phyloP scores from a whole-genome alignment of 1,284 basidiomycete species.

The Microbotryum intermedium region DNA sequence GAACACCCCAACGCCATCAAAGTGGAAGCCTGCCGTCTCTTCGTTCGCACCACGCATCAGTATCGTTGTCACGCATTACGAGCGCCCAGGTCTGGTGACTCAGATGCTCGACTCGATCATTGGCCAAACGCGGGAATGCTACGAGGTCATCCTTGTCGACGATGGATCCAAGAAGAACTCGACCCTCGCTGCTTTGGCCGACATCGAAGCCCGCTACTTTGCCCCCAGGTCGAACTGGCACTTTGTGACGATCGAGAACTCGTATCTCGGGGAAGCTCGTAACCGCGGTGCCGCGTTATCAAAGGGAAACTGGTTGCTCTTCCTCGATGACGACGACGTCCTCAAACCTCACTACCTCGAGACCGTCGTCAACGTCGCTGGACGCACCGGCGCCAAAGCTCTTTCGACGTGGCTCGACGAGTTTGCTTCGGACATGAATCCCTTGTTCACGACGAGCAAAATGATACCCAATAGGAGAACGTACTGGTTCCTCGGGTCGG shows the following conservation, averaged over 20 bases:
- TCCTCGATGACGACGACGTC: conserved; percentile 31
- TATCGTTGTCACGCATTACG: conserved; percentile 26
- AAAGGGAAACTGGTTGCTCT: conserved; percentile 15
- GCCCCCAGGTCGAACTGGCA: conserved; percentile 3
- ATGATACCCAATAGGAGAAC: conserved; percentile 18
- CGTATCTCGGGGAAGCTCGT: conserved; percentile 28
- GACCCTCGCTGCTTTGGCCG: conserved; percentile 1
- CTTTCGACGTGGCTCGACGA: conserved; percentile 30
- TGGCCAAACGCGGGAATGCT: conserved; percentile 12
- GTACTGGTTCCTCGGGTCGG: conserved; percentile 30
- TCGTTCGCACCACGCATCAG: conserved; percentile 8
- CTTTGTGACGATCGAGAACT: conserved; percentile 13
- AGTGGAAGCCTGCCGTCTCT: not conserved
- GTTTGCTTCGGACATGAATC: conserved; percentile 27
- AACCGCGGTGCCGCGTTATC: conserved; percentile 13
- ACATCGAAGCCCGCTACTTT: conserved; percentile 12
- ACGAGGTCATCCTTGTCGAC: conserved; percentile 27
- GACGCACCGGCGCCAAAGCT: conserved; percentile 5
- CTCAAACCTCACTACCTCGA: conserved; percentile 25
- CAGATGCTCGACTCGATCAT: conserved; percentile 25
- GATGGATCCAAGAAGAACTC: conserved; percentile 16
- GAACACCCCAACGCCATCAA: not conserved
- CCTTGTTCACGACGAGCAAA: not conserved
- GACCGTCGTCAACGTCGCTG: conserved; percentile 17
- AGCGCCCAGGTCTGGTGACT: conserved; percentile 18